These are phyloP conservation scores for Cryphonectria parasitica DNA, from an alignment of 2,329 filamentous ascomycete genomes.

Conservation along the genomic window DNA sequence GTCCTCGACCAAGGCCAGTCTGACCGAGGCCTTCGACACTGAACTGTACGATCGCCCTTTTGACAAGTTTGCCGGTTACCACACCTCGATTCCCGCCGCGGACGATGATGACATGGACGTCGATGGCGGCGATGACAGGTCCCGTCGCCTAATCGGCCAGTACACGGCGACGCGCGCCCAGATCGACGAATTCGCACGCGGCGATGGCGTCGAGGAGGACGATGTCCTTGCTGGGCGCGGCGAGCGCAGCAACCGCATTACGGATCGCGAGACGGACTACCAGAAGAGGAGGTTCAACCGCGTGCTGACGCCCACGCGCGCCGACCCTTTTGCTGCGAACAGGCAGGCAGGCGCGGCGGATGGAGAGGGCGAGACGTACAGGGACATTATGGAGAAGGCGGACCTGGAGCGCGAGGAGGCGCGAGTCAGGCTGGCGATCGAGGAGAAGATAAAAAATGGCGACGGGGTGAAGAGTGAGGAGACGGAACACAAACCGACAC, in stretches of 20 bases:
- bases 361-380: constrained; percentile 76
- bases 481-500: constrained; percentile 70
- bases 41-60: constrained; percentile 80
- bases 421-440: constrained; percentile 77
- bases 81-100: constrained; percentile 82
- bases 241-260: constrained; percentile 89
- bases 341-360: constrained; percentile 65
- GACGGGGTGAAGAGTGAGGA: constrained; percentile 61
- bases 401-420: constrained; percentile 95
- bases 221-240: constrained; percentile 81
- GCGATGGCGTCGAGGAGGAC: constrained; percentile 85
- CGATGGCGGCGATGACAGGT: constrained; percentile 71
- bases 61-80: constrained; percentile 88
- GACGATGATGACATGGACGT: constrained; percentile 80
- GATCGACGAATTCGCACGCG: constrained; percentile 91
- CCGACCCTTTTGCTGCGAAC: constrained; percentile 82
- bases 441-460: constrained; percentile 66
- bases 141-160: constrained; percentile 84
- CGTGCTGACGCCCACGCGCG: constrained; percentile 80
- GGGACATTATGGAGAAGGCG: constrained; percentile 86
- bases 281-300: constrained; percentile 95
- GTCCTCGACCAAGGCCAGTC: constrained; percentile 83
- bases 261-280: constrained; percentile 94
- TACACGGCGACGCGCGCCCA: constrained; percentile 92
- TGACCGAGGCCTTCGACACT: constrained; percentile 87